Evolutionary conservation across 345 rosid species (phyloP).

Genomic region (Firmiana major): DNA sequence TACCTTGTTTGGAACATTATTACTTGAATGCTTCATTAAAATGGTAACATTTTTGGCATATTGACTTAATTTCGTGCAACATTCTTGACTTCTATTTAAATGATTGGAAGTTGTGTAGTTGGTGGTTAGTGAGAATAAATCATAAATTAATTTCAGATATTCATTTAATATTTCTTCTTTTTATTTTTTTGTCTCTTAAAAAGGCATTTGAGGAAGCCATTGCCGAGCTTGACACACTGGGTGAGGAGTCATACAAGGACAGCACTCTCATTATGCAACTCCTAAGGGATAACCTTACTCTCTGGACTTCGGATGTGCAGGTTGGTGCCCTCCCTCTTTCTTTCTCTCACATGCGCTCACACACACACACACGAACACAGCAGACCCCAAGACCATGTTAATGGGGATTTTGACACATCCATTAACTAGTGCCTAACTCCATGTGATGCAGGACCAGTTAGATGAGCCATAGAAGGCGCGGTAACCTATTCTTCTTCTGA

Average conservation of each 20-base stretch:
- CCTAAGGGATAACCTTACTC: conserved; percentile 89
- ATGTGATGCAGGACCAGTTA: conserved; percentile 59
- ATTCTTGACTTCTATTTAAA: background rate
- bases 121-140: background rate
- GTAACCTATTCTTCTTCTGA: conserved; percentile 32
- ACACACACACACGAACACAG: background rate
- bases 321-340: conserved; percentile 28
- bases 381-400: background rate
- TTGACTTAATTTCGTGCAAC: background rate
- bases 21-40: background rate
- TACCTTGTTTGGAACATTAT: background rate
- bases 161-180: background rate
- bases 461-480: conserved; percentile 56
- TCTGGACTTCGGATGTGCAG: conserved; percentile 97
- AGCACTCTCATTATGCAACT: conserved; percentile 98
- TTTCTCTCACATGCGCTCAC: background rate
- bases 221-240: conserved; percentile 87
- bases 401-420: background rate
- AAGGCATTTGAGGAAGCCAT: conserved; percentile 97
- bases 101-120: background rate
- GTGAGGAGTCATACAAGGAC: conserved; percentile 97
- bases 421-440: background rate
- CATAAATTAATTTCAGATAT: background rate
- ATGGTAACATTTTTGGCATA: background rate
- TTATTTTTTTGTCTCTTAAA: background rate